These are phyloP conservation scores for Cryptococcus floricola DNA, from an alignment of 1,284 basidiomycete genomes.

Conservation along the genomic window DNA sequence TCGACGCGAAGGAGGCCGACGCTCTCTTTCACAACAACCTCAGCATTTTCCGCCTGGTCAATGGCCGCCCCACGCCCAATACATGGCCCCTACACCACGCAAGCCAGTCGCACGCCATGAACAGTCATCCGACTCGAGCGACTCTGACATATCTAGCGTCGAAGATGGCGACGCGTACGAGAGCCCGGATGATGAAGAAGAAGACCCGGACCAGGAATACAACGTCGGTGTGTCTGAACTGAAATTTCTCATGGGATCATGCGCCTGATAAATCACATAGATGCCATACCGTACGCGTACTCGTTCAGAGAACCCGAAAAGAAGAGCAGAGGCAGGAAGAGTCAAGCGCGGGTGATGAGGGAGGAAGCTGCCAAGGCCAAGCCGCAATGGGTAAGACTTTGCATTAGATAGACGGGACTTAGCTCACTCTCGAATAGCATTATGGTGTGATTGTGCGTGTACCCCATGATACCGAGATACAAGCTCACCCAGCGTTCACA, in stretches of 20 bases:
- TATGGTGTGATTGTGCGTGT: constrained; percentile 31
- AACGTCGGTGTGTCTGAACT: not conserved
- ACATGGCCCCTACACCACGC: no score
- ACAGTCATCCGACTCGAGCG: no score
- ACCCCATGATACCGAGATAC: not conserved
- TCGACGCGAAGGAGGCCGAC: no score
- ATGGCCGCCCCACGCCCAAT: no score
- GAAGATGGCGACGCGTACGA: not conserved
- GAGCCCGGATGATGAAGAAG: not conserved
- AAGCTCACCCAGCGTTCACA: not conserved
- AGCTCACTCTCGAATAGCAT: constrained; percentile 11
- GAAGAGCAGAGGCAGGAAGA: not conserved
- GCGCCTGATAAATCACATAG: not conserved
- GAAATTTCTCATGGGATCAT: not conserved
- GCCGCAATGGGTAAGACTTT: not conserved
- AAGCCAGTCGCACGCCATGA: no score
- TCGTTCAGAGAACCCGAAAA: not conserved
- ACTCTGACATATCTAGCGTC: not conserved
- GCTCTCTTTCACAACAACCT: no score
- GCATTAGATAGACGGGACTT: not conserved
- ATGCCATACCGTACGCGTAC: not conserved
- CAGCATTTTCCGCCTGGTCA: no score
- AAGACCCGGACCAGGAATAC: not conserved
- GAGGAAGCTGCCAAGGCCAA: not conserved
- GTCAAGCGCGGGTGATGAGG: not conserved